A percentile compares a stretch with the other conserved stretches of the same genome.
These are phyloP conservation scores for Penicillium sp. DNA, from an alignment of 2,329 filamentous ascomycete species.

Conservation along the genomic window DNA sequence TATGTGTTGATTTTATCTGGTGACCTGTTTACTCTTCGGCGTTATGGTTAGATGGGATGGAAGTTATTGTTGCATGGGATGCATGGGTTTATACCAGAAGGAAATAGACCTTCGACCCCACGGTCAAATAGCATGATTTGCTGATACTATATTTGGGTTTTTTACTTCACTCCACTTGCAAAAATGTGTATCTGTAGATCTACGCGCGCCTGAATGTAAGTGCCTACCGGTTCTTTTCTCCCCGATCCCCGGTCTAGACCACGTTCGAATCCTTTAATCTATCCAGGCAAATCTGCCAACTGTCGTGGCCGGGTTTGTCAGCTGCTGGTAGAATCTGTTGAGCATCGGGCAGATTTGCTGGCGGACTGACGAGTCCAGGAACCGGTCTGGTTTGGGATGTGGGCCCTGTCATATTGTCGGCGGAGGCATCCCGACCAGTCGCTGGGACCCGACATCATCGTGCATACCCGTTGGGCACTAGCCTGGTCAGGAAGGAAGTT, in stretches of 20 bases:
- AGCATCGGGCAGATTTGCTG: slow-evolving; percentile 29
- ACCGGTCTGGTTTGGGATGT: slow-evolving; percentile 19
- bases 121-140: slow-evolving; percentile 31
- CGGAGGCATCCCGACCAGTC: slow-evolving; percentile 10
- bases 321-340: slow-evolving; percentile 10
- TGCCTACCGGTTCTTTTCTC: slow-evolving; percentile 4
- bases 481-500: slow-evolving; percentile 12
- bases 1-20: slow-evolving; percentile 6
- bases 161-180: neutral
- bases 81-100: slow-evolving; percentile 42
- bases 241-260: slow-evolving; percentile 11
- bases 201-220: slow-evolving; percentile 5
- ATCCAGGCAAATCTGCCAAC: neutral
- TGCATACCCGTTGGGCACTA: slow-evolving; percentile 22
- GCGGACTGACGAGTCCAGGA: slow-evolving; percentile 20
- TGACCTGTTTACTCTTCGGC: slow-evolving; percentile 27
- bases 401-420: slow-evolving; percentile 12
- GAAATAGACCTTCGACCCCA: slow-evolving; percentile 40
- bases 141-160: slow-evolving; percentile 18
- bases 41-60: slow-evolving; percentile 41
- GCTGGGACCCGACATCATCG: slow-evolving; percentile 20
- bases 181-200: neutral
- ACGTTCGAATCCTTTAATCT: neutral
- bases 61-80: slow-evolving; percentile 31
- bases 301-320: slow-evolving; percentile 11